Evolutionary conservation across 2,329 filamentous ascomycete genomes (phyloP).

Genomic region (Claviceps pazoutovae): DNA sequence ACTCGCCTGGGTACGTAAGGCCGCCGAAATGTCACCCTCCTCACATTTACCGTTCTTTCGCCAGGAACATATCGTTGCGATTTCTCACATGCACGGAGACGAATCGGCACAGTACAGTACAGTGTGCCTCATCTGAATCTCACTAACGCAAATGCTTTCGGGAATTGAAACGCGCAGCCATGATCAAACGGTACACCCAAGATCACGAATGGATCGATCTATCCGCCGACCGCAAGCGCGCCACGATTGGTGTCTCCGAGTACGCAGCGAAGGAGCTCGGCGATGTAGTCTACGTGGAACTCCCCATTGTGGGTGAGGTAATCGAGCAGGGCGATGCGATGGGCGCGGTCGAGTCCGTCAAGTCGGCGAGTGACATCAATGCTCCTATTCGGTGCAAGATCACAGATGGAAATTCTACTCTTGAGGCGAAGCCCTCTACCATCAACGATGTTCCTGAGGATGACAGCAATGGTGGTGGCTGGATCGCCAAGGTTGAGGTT

Average conservation of each 20-base stretch:
- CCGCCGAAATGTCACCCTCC: background rate
- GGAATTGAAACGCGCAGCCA: conserved; percentile 25
- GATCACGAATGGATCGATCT: conserved; percentile 98
- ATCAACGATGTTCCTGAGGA: conserved; percentile 88
- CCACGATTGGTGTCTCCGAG: conserved; percentile 70
- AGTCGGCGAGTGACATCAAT: conserved; percentile 96
- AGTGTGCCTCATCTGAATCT: too few relatives aligned
- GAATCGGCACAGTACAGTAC: too few relatives aligned
- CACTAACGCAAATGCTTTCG: too few relatives aligned
- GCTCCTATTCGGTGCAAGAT: conserved; percentile 71
- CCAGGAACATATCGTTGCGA: too few relatives aligned
- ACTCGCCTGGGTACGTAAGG: conserved; percentile 21
- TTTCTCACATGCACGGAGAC: too few relatives aligned
- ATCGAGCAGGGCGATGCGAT: conserved; percentile 68
- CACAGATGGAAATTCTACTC: conserved; percentile 53
- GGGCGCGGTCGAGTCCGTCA: conserved; percentile 94
- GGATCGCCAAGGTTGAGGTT: conserved; percentile 82
- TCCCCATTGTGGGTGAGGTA: conserved; percentile 57
- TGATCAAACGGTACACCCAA: conserved; percentile 77
- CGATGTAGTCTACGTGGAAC: conserved; percentile 94
- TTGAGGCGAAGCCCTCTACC: conserved; percentile 73
- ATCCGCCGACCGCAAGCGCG: conserved; percentile 66
- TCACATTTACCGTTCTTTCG: background rate
- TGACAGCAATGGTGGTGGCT: conserved; percentile 60
- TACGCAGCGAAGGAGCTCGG: conserved; percentile 89